phyloP scores from a whole-genome alignment of 441 rosid genomes.

The Flueggea neowawraea region DNA sequence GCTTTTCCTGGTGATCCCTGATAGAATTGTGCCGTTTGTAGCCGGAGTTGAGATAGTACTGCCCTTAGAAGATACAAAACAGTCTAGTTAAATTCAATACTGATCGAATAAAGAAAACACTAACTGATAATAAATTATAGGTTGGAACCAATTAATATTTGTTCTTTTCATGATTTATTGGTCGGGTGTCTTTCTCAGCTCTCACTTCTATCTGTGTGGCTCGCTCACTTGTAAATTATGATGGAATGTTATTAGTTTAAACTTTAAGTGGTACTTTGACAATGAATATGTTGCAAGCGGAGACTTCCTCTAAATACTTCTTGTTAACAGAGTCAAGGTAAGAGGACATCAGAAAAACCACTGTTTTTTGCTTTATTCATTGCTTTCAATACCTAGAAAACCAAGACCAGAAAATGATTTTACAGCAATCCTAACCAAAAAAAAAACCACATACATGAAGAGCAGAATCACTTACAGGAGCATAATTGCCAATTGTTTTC shows the following conservation, averaged over 20 bases:
- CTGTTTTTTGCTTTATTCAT: conserved; percentile 8
- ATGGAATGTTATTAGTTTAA: no score
- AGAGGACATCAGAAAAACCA: conserved; percentile 31
- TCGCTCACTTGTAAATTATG: no score
- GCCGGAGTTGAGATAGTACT: conserved; percentile 75
- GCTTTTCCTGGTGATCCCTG: conserved; percentile 72
- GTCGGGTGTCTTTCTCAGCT: no score
- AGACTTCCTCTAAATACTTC: conserved; percentile 35
- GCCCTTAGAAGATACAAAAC: conserved; percentile 30
- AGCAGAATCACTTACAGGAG: conserved; percentile 43
- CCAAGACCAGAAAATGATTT: not conserved
- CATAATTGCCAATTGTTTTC: conserved; percentile 70
- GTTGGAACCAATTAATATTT: no score
- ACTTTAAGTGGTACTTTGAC: conserved; percentile 28
- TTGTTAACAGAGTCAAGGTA: conserved; percentile 39
- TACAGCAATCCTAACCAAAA: no score
- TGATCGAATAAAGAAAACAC: no score
- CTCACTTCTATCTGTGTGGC: no score
- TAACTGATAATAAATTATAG: no score
- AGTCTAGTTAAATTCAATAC: no score
- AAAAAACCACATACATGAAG: no score
- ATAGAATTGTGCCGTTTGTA: conserved; percentile 73
- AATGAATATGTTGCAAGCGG: conserved; percentile 31
- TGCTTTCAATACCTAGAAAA: conserved; percentile 15
- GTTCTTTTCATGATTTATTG: no score